A percentile compares a stretch with the other conserved stretches of the same genome.
Evolutionary conservation across 2,329 filamentous ascomycete species (phyloP).

Genomic region (Mycocentrospora acerina): DNA sequence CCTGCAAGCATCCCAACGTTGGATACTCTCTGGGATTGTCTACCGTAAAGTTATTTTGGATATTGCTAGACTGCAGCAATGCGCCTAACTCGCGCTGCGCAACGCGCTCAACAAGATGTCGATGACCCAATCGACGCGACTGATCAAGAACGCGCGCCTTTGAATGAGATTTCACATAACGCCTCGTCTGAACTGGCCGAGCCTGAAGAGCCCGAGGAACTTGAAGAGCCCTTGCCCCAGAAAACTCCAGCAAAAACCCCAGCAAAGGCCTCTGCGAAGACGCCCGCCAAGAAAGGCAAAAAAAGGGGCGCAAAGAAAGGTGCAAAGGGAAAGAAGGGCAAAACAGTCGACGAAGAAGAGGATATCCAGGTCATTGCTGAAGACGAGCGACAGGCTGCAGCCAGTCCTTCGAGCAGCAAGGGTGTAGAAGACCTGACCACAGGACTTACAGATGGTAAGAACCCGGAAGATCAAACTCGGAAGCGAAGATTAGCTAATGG

Average conservation of each 20-base stretch:
- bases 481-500: conserved; percentile 17
- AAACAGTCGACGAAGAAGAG: conserved; percentile 20
- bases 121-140: conserved; percentile 40
- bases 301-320: conserved; percentile 35
- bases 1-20: conserved; percentile 16
- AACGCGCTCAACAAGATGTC: conserved; percentile 43
- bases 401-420: conserved; percentile 18
- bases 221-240: conserved; percentile 18
- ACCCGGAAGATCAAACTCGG: conserved; percentile 1
- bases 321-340: conserved; percentile 32
- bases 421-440: conserved; percentile 22
- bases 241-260: neutral
- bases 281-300: conserved; percentile 35
- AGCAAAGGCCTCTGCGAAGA: conserved; percentile 22
- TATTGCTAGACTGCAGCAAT: conserved; percentile 20
- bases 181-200: no score
- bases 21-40: conserved; percentile 8
- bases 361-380: conserved; percentile 19
- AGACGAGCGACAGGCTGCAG: conserved; percentile 23
- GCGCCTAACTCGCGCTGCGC: conserved; percentile 49
- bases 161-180: conserved; percentile 46
- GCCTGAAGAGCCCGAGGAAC: neutral
- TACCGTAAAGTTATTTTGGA: neutral
- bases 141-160: conserved; percentile 30
- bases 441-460: conserved; percentile 21